phyloP scores from a whole-genome alignment of 2,329 filamentous ascomycete species.

The Aspergillus sclerotialis region DNA sequence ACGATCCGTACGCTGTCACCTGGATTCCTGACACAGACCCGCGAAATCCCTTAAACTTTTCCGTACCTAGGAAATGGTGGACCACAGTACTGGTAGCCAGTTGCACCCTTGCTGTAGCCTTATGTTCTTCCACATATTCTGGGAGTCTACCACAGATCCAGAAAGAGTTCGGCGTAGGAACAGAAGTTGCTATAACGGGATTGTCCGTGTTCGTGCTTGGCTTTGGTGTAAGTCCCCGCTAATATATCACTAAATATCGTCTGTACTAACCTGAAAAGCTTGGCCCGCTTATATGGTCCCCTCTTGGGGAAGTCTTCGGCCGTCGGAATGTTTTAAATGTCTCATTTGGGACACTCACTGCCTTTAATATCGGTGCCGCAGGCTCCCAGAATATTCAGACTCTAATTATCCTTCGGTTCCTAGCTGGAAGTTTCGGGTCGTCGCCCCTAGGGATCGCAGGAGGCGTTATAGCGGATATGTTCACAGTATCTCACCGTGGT shows the following conservation, averaged over 20 bases:
- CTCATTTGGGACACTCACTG: conserved; percentile 41
- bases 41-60: conserved; percentile 34
- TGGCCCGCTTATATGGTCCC: conserved; percentile 40
- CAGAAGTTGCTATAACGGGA: conserved; percentile 35
- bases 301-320: conserved; percentile 32
- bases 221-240: conserved; percentile 38
- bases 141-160: conserved; percentile 32
- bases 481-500: conserved; percentile 47
- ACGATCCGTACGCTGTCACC: conserved; percentile 37
- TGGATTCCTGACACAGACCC: conserved; percentile 39
- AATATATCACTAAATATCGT: neutral
- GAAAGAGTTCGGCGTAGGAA: conserved; percentile 25
- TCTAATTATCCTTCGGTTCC: conserved; percentile 61
- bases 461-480: conserved; percentile 58
- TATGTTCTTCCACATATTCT: conserved; percentile 38
- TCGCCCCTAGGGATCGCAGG: conserved; percentile 57
- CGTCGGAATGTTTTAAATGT: conserved; percentile 28
- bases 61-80: conserved; percentile 31
- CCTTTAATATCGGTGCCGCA: conserved; percentile 56
- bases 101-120: conserved; percentile 35
- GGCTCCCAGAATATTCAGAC: conserved; percentile 52
- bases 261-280: neutral
- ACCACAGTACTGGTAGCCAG: conserved; percentile 33
- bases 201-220: conserved; percentile 42
- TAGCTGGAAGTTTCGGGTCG: conserved; percentile 56